phyloP scores from a whole-genome alignment of 1,139 yeast species.

The Zygoascus meyerae region DNA sequence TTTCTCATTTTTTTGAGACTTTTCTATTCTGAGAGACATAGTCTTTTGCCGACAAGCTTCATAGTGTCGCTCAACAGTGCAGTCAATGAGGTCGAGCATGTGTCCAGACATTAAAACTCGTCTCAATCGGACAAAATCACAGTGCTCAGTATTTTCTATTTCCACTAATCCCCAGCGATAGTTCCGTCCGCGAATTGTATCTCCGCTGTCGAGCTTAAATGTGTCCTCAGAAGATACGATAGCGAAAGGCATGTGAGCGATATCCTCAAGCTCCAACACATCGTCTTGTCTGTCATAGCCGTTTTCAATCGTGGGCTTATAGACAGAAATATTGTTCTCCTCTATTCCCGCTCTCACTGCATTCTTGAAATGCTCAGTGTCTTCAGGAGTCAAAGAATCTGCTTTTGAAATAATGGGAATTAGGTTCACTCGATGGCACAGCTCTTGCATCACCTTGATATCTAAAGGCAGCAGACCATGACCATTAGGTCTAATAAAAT shows the following conservation, averaged over 20 bases:
- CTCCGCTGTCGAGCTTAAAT: conserved; percentile 33
- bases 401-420: conserved; percentile 75
- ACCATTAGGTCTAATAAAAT: conserved; percentile 56
- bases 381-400: conserved; percentile 52
- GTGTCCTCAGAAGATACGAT: conserved; percentile 46
- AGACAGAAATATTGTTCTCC: conserved; percentile 48
- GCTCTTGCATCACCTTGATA: conserved; percentile 60
- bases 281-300: not conserved
- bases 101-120: conserved; percentile 58
- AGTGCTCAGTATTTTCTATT: conserved; percentile 56
- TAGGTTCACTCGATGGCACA: conserved; percentile 59
- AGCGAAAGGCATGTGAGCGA: conserved; percentile 48
- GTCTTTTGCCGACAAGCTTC: conserved; percentile 71
- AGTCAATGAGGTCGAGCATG: conserved; percentile 68
- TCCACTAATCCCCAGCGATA: conserved; percentile 73
- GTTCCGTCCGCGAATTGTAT: conserved; percentile 52
- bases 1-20: conserved; percentile 34
- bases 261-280: conserved; percentile 4
- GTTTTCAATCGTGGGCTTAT: conserved; percentile 48
- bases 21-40: conserved; percentile 61
- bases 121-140: conserved; percentile 57
- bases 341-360: conserved; percentile 42
- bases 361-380: conserved; percentile 39
- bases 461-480: conserved; percentile 55
- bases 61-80: conserved; percentile 78